phyloP scores from a whole-genome alignment of 2,329 filamentous ascomycete genomes.

The Pseudocercospora eumusae region DNA sequence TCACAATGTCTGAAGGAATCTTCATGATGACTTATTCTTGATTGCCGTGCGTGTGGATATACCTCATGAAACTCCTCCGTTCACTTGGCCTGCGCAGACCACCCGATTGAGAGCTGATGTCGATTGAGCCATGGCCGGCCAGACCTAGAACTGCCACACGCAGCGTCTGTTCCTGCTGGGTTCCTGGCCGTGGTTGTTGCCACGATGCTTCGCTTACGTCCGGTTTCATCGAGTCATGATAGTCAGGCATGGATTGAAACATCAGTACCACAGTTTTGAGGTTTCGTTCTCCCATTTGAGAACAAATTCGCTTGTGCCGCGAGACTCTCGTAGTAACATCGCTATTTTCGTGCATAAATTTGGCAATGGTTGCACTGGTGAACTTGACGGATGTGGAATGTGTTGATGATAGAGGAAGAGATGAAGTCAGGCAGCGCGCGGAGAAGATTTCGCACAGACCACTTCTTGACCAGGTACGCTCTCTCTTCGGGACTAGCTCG shows the following conservation, averaged over 20 bases:
- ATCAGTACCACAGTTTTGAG: not conserved
- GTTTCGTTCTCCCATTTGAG: not conserved
- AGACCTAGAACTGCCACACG: not conserved
- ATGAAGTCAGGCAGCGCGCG: not conserved
- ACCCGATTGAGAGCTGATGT: not conserved
- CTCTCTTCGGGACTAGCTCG: not conserved
- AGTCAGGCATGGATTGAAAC: not conserved
- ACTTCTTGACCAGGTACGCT: not conserved
- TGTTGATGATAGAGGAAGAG: not conserved
- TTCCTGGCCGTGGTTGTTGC: not conserved
- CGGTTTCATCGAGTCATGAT: slow-evolving; percentile 6
- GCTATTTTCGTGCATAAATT: not conserved
- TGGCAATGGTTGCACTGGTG: not conserved
- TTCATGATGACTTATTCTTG: not conserved
- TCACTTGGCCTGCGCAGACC: not conserved
- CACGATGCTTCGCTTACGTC: not conserved
- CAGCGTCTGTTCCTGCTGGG: not conserved
- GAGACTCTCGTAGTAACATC: not conserved
- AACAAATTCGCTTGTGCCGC: not conserved
- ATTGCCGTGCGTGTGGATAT: not conserved
- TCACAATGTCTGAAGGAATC: not conserved
- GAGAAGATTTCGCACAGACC: not conserved
- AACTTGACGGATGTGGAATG: not conserved
- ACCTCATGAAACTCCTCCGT: not conserved
- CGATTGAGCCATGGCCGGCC: not conserved